Evolutionary conservation across 2,329 filamentous ascomycete species (phyloP).

Genomic region (Pseudocercospora cruenta): DNA sequence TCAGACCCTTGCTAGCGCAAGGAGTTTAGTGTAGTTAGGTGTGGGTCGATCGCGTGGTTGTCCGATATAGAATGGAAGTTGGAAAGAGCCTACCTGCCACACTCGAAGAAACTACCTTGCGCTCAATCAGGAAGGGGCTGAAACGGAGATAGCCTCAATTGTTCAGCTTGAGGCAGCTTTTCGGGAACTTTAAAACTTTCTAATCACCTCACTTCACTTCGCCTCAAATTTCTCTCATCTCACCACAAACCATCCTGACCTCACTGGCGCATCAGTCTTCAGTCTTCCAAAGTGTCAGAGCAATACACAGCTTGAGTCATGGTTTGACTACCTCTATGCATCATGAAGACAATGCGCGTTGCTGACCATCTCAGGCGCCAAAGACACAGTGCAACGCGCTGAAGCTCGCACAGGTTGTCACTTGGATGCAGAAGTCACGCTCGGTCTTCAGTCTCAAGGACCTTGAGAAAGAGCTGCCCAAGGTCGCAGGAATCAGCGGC

Average conservation of each 20-base stretch:
- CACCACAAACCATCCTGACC: neutral
- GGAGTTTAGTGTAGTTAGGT: too few species aligned
- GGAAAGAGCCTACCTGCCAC: too few species aligned
- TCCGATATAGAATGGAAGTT: too few species aligned
- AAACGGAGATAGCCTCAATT: too few species aligned
- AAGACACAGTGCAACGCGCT: slow-evolving; percentile 61
- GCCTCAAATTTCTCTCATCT: neutral
- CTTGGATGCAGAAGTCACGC: slow-evolving; percentile 62
- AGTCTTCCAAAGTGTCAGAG: neutral
- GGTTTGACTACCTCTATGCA: neutral
- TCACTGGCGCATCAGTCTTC: neutral
- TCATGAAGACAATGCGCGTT: neutral
- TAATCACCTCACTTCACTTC: slow-evolving; percentile 13
- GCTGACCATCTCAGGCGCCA: slow-evolving; percentile 44
- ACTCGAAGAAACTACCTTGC: too few species aligned
- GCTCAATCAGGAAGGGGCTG: too few species aligned
- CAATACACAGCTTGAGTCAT: neutral
- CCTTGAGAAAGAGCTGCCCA: slow-evolving; percentile 66
- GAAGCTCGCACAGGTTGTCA: slow-evolving; percentile 62
- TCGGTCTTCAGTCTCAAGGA: slow-evolving; percentile 69
- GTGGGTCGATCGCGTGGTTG: too few species aligned
- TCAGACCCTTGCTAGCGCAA: too few species aligned
- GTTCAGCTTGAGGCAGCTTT: neutral
- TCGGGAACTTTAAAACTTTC: neutral
- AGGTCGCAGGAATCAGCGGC: slow-evolving; percentile 64